Evolutionary conservation across 805 yeast genomes (phyloP).

Genomic region (Saturnispora galanensis): DNA sequence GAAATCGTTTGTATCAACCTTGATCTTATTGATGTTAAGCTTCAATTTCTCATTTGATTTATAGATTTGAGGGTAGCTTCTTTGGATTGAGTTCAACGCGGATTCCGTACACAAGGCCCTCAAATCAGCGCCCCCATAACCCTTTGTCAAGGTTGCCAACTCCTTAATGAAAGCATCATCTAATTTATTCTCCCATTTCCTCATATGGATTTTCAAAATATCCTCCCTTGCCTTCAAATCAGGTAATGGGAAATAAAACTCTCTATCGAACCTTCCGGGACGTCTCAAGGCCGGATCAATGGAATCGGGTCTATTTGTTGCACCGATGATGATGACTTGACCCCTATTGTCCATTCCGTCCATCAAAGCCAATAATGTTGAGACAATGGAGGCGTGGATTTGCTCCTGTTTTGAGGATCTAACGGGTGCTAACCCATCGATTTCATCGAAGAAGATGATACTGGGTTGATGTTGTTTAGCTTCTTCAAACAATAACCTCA

Average conservation of each 20-base stretch:
- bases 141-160: slow-evolving; percentile 77
- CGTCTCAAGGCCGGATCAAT: slow-evolving; percentile 96
- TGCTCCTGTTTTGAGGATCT: slow-evolving; percentile 97
- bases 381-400: slow-evolving; percentile 94
- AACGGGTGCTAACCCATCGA: slow-evolving; percentile 97
- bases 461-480: slow-evolving; percentile 94
- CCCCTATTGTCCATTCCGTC: slow-evolving; percentile 99
- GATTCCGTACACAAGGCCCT: slow-evolving; percentile 94
- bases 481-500: slow-evolving; percentile 85
- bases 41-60: slow-evolving; percentile 58
- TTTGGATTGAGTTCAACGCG: slow-evolving; percentile 82
- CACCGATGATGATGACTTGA: slow-evolving; percentile 96
- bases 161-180: slow-evolving; percentile 46
- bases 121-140: slow-evolving; percentile 97
- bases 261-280: slow-evolving; percentile 96
- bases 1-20: slow-evolving; percentile 74
- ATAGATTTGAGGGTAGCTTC: slow-evolving; percentile 91
- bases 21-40: slow-evolving; percentile 62
- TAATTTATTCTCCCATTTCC: slow-evolving; percentile 77
- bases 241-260: slow-evolving; percentile 92
- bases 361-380: slow-evolving; percentile 90
- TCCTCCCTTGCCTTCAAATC: slow-evolving; percentile 68
- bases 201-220: slow-evolving; percentile 78
- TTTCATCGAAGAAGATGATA: slow-evolving; percentile 94
- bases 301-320: slow-evolving; percentile 95